phyloP scores from a whole-genome alignment of 768 basidiomycete genomes.

The Leucosporidium yakuticum region DNA sequence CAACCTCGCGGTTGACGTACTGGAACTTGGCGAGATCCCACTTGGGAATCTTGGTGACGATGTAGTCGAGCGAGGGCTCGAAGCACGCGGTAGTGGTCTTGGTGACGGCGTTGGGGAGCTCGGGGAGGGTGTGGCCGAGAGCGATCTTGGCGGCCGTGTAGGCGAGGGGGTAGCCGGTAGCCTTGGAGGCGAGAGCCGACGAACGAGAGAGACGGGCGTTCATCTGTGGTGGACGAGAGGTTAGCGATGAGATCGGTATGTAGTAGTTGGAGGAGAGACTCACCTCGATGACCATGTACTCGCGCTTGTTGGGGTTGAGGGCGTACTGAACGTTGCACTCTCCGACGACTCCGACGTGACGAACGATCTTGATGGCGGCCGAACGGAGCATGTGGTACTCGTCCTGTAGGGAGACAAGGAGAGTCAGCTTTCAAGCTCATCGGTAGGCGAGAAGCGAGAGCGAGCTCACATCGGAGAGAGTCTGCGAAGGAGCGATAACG shows the following conservation, averaged over 20 bases:
- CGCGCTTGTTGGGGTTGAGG: constrained; percentile 80
- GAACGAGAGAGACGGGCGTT: constrained; percentile 39
- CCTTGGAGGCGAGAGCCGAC: constrained; percentile 94
- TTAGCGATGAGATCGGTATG: constrained; percentile 11
- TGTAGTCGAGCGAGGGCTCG: constrained; percentile 97
- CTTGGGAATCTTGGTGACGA: constrained; percentile 98
- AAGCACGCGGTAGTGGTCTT: constrained; percentile 99
- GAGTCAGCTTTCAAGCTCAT: not conserved
- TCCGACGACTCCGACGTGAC: constrained; percentile 66
- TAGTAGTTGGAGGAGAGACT: constrained; percentile 8
- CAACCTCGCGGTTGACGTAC: constrained; percentile 88
- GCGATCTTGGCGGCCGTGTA: constrained; percentile 99
- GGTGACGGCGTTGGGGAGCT: constrained; percentile 96
- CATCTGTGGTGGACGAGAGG: constrained; percentile 47
- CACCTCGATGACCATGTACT: constrained; percentile 98
- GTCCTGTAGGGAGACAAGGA: constrained; percentile 9
- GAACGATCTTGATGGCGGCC: constrained; percentile 89
- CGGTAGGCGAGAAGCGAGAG: not conserved
- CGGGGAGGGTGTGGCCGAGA: constrained; percentile 91
- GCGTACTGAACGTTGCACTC: constrained; percentile 99
- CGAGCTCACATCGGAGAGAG: constrained; percentile 62
- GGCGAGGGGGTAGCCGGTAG: constrained; percentile 96
- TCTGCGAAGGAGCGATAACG: constrained; percentile 97
- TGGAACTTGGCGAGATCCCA: constrained; percentile 98
- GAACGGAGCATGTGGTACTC: constrained; percentile 99